These are phyloP conservation scores for Aquilaria yunnanensis DNA, from an alignment of 345 rosid genomes.

Conservation along the genomic window DNA sequence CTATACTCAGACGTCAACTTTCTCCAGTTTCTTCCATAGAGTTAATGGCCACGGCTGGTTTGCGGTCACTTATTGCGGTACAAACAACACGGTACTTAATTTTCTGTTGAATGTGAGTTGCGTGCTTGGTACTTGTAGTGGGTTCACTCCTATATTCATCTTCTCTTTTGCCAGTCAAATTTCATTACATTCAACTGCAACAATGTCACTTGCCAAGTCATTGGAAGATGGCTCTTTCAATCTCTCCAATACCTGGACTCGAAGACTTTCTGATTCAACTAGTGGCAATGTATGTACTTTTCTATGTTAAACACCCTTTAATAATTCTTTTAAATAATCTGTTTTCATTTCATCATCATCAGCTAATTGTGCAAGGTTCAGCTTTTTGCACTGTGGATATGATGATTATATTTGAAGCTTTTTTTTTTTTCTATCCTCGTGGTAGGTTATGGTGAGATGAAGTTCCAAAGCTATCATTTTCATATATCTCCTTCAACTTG, in stretches of 20 bases:
- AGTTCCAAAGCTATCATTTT: no score
- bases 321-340: neutral
- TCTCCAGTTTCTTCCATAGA: constrained; percentile 78
- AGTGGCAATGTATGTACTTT: constrained; percentile 69
- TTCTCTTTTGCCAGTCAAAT: constrained; percentile 44
- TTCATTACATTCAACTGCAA: constrained; percentile 78
- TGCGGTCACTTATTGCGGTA: constrained; percentile 65
- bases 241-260: constrained; percentile 90
- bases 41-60: constrained; percentile 70
- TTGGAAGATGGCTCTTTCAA: constrained; percentile 84
- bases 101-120: constrained; percentile 7
- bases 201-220: constrained; percentile 69
- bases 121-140: neutral
- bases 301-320: neutral
- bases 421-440: neutral
- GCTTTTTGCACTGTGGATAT: no score
- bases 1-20: constrained; percentile 57
- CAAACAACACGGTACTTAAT: constrained; percentile 70
- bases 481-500: no score
- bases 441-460: no score
- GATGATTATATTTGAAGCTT: constrained; percentile 1
- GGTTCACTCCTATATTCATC: constrained; percentile 10
- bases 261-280: constrained; percentile 77
- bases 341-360: neutral
- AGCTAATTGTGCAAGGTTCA: no score